Evolutionary conservation across 768 basidiomycete species (phyloP).

Genomic region (Hemileccinum impolitum): DNA sequence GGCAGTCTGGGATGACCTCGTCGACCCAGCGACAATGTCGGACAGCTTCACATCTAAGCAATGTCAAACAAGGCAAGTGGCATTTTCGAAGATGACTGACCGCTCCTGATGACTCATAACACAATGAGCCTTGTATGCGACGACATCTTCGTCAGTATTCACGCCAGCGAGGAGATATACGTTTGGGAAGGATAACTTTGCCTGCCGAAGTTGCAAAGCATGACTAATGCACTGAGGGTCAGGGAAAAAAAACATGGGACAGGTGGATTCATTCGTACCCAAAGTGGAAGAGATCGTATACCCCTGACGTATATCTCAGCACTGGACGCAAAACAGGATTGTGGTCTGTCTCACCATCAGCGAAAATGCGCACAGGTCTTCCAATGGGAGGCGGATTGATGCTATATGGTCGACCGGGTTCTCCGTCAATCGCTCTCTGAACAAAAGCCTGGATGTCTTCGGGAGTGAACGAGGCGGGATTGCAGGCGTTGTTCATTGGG

Average conservation of each 20-base stretch:
- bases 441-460: constrained; percentile 84
- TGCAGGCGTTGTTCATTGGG: constrained; percentile 44
- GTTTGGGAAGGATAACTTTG: constrained; percentile 87
- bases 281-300: constrained; percentile 97
- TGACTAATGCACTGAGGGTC: constrained; percentile 52
- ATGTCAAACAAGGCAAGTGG: neutral
- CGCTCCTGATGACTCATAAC: constrained; percentile 91
- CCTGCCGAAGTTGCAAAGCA: constrained; percentile 93
- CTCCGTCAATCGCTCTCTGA: constrained; percentile 70
- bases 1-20: constrained; percentile 85
- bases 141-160: constrained; percentile 82
- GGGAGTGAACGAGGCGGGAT: constrained; percentile 63
- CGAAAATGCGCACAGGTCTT: constrained; percentile 85
- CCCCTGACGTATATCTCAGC: constrained; percentile 48
- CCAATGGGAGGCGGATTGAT: constrained; percentile 81
- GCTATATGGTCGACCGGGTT: constrained; percentile 63
- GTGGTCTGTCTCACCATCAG: constrained; percentile 65
- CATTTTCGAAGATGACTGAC: constrained; percentile 32
- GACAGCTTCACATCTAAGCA: constrained; percentile 75
- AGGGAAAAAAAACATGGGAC: neutral
- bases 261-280: constrained; percentile 51
- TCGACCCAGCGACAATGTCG: constrained; percentile 98
- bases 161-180: constrained; percentile 95
- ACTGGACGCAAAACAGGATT: neutral
- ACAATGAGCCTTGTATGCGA: constrained; percentile 71